Evolutionary conservation across 1,139 yeast genomes (phyloP), one percentile per base, ranked within the genome.

Genomic region (Kodamaea plutei): DNA sequence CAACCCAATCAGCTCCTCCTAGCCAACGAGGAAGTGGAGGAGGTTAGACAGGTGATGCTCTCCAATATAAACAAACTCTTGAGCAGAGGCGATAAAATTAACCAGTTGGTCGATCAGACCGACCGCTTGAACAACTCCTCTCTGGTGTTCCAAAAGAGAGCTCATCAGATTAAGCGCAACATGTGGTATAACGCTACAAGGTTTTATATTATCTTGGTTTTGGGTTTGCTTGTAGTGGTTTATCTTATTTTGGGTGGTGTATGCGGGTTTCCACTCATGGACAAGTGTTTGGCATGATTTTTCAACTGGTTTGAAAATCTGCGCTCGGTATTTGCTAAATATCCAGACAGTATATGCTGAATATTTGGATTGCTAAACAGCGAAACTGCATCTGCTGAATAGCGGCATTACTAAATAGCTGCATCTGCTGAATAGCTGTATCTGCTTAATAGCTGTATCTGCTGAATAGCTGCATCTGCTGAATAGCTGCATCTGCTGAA

Each of bases 11-110:
- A 48, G 42, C 55, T 63, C 29, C 53, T 62, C 13, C 42, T 64
- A 12, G 72, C 75, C 2, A 65, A 61, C 31, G 73, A 64, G 37
- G 80, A 74, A 33, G 68, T 73, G 3, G 69, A 64, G 28, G 78
- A 73, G 43, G 77, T 75, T 8, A 54, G 78, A 29, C 71, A 69
- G 31, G 57, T 80, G 29, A 79, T 80, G 87, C 72, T 76, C 47
- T 84, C 79, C 38, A 80, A 80, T 45, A 78, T 80, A 34, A 80
- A 76, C 45, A 75, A 74, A 47, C 62, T 88, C 15, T 63, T 88
- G 48, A 79, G 78, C 47, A 70, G 96, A 34, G 95, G 95, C 8
- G 96, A 87, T 47, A 71, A 84, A 36, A 76, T 88, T 37, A 76
- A 78, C 40, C 57, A 74, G 29, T 65, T 88, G 39, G 94, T 87